Evolutionary conservation across 2,329 filamentous ascomycete genomes (phyloP).

Genomic region (Cryphonectria parasitica): DNA sequence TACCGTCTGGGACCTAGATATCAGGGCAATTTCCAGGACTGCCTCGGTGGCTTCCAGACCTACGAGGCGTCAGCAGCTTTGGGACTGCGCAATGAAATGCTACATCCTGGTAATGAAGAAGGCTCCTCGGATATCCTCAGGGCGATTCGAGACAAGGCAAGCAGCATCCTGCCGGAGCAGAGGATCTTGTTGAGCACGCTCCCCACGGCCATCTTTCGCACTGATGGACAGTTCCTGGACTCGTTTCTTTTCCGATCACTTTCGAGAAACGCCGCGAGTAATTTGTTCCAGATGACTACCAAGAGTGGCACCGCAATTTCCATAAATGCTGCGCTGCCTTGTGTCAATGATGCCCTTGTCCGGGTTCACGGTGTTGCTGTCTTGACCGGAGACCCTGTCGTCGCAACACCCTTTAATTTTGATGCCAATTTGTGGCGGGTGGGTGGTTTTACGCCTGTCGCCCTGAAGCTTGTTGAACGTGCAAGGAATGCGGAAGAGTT

Average conservation of each 20-base stretch:
- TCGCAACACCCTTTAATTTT: slow-evolving; percentile 79
- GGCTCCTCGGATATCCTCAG: slow-evolving; percentile 90
- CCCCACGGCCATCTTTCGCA: slow-evolving; percentile 77
- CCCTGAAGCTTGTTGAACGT: slow-evolving; percentile 81
- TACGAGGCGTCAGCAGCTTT: slow-evolving; percentile 91
- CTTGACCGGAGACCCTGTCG: slow-evolving; percentile 80
- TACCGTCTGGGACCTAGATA: slow-evolving; percentile 89
- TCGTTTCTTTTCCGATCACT: slow-evolving; percentile 75
- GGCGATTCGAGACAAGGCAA: slow-evolving; percentile 85
- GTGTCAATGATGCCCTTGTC: slow-evolving; percentile 85
- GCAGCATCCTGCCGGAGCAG: slow-evolving; percentile 77
- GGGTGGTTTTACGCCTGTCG: slow-evolving; percentile 86
- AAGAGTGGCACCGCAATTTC: slow-evolving; percentile 78
- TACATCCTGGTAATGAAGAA: slow-evolving; percentile 88
- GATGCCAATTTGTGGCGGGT: slow-evolving; percentile 93
- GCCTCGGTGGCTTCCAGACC: slow-evolving; percentile 92
- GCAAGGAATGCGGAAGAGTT: slow-evolving; percentile 72
- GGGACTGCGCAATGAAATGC: slow-evolving; percentile 86
- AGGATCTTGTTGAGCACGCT: slow-evolving; percentile 83
- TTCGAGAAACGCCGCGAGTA: slow-evolving; percentile 71
- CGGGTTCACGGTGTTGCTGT: slow-evolving; percentile 80
- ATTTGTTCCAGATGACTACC: slow-evolving; percentile 69
- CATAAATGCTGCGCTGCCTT: slow-evolving; percentile 85
- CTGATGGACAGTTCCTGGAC: slow-evolving; percentile 79
- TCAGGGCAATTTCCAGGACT: slow-evolving; percentile 95